Evolutionary conservation across 2,329 filamentous ascomycete species (phyloP), one percentile per base, ranked within the genome.

Genomic region (Penicillium polonicum): DNA sequence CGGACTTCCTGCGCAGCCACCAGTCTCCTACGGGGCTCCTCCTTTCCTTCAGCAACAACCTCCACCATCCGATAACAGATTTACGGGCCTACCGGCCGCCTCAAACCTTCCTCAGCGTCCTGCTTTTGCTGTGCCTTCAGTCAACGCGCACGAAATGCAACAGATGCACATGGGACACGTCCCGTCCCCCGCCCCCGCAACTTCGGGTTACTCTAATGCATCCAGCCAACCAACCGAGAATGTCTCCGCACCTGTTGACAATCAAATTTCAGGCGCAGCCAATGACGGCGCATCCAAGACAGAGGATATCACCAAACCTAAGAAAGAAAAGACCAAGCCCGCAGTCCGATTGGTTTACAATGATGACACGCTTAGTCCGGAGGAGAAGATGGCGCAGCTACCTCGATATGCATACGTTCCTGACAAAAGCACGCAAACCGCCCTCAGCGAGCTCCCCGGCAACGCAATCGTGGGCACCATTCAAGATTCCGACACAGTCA

Each of bases 371-470:
- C 79, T 87, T 69, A 94, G 90, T 68, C 90, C 91, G 2, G 92
- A 97, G 78, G 92, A 96, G 82, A 91, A 88, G 77, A 92, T 96
- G 90, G 88, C 91, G 29, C 78, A 80, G 70, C 79, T 94, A 78
- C 81, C 89, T 60, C 87, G 86, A 75, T 96, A 95, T 79, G 86
- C 87, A 67, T 89, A 85, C 73, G 79, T 79, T 69, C 83, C 82
- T 68, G 73, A 77, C 65, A 70, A 67, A 54, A 74, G 70, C 66
- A 66, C 62, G 51, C 70, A 77, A 58, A 76, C 72, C 58, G 68
- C 63, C 42, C 66, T 76, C 54, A 65, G 65, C 59, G 73, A 74
- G 59, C 61, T 71, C 58, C 71, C 71, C 62, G 67, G 65, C 59
- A 67, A 70, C 60, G 64, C 65, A 65, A 70, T 75, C 39, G 68